These are phyloP conservation scores for Verticillium alfalfae DNA, from an alignment of 2,329 filamentous ascomycete species.

Conservation along the genomic window DNA sequence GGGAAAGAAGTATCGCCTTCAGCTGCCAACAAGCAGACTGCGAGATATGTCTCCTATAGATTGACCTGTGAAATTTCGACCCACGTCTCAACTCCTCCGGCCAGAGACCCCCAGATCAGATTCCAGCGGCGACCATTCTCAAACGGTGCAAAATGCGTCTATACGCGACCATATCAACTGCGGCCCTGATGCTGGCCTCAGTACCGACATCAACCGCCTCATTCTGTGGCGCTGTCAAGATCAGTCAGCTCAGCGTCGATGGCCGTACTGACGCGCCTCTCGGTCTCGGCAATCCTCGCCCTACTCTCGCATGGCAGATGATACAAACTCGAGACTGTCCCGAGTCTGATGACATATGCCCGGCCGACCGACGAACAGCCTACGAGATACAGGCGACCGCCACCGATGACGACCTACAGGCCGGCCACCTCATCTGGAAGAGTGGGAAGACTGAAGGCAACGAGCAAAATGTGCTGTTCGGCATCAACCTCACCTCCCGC, in stretches of 20 bases:
- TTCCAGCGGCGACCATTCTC: background rate
- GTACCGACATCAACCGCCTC: background rate
- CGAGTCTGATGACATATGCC: background rate
- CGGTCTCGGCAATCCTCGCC: constrained; percentile 3
- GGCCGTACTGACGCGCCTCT: constrained; percentile 3
- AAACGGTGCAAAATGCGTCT: background rate
- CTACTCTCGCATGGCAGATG: constrained; percentile 1
- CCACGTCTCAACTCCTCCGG: background rate
- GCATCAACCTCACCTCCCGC: background rate
- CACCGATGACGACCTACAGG: constrained; percentile 1
- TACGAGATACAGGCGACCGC: constrained; percentile 4
- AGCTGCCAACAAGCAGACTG: background rate
- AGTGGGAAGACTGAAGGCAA: background rate
- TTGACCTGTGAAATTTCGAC: too few species aligned
- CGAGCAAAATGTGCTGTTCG: background rate
- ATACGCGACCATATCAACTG: background rate
- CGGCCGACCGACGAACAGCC: constrained; percentile 5
- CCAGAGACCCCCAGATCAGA: background rate
- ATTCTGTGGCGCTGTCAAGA: constrained; percentile 3
- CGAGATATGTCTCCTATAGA: too few species aligned
- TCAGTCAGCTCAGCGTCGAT: constrained; percentile 4
- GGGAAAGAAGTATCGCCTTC: background rate
- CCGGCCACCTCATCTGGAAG: constrained; percentile 4
- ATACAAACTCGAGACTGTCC: background rate
- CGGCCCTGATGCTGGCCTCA: background rate